These are phyloP conservation scores for Dactylellina sp. DNA, from an alignment of 2,329 filamentous ascomycete species.

Conservation along the genomic window DNA sequence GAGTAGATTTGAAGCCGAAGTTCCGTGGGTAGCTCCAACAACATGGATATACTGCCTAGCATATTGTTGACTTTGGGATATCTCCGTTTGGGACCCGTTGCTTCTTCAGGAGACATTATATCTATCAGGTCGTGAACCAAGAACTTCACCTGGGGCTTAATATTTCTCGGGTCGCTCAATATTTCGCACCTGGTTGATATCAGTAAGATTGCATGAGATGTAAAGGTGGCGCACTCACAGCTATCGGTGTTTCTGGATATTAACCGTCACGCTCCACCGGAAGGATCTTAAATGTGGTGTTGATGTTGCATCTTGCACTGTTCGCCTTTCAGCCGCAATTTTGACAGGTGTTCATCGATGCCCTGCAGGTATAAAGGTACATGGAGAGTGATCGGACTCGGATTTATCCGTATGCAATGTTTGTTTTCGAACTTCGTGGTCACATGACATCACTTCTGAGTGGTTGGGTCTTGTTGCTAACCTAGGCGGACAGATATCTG, in stretches of 20 bases:
- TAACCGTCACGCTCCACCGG: too few relatives aligned
- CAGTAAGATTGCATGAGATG: too few relatives aligned
- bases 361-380: neutral
- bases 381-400: neutral
- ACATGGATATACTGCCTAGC: neutral
- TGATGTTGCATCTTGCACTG: neutral
- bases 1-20: conserved; percentile 30
- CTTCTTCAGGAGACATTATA: too few relatives aligned
- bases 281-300: neutral
- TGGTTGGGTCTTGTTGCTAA: too few relatives aligned
- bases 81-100: neutral
- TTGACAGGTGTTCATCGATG: neutral
- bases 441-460: neutral
- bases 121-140: too few relatives aligned
- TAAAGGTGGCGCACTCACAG: too few relatives aligned
- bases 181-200: too few relatives aligned
- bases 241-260: too few relatives aligned
- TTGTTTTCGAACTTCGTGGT: neutral
- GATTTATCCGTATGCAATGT: neutral
- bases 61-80: neutral
- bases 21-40: conserved; percentile 22
- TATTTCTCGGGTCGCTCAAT: too few relatives aligned
- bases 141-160: too few relatives aligned
- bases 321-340: conserved; percentile 7
- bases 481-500: too few relatives aligned